phyloP scores from a whole-genome alignment of 257 asterid species.

The Phtheirospermum japonicum region DNA sequence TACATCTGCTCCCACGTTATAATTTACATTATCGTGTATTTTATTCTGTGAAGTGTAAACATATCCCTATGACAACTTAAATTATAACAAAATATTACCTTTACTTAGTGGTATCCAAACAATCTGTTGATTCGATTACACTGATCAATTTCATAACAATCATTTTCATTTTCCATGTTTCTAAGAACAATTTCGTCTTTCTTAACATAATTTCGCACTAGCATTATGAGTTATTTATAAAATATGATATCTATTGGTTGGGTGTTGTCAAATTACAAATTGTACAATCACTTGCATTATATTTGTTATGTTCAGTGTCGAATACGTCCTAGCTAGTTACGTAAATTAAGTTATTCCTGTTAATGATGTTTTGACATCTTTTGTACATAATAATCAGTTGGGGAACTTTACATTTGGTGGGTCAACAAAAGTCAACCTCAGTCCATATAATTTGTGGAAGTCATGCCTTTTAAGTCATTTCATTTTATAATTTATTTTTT shows the following conservation, averaged over 20 bases:
- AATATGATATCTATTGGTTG: too few species aligned
- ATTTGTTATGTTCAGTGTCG: too few species aligned
- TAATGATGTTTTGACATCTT: conserved; percentile 21
- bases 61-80: background rate
- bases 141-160: too few species aligned
- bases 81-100: conserved; percentile 1
- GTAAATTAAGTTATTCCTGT: conserved; percentile 9
- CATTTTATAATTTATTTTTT: background rate
- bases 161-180: too few species aligned
- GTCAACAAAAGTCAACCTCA: conserved; percentile 45
- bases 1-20: background rate
- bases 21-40: background rate
- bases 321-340: background rate
- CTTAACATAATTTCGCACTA: too few species aligned
- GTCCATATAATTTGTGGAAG: conserved; percentile 14
- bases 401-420: conserved; percentile 39
- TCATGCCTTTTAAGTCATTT: background rate
- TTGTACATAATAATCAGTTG: conserved; percentile 34
- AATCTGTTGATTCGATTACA: background rate
- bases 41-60: background rate
- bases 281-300: too few species aligned
- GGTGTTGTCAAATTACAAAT: too few species aligned
- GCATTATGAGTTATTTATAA: too few species aligned
- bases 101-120: background rate
- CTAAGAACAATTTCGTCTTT: background rate